These are phyloP conservation scores for Tinospora cordifolia DNA, from an alignment of 164 flowering plant species.

Conservation along the genomic window DNA sequence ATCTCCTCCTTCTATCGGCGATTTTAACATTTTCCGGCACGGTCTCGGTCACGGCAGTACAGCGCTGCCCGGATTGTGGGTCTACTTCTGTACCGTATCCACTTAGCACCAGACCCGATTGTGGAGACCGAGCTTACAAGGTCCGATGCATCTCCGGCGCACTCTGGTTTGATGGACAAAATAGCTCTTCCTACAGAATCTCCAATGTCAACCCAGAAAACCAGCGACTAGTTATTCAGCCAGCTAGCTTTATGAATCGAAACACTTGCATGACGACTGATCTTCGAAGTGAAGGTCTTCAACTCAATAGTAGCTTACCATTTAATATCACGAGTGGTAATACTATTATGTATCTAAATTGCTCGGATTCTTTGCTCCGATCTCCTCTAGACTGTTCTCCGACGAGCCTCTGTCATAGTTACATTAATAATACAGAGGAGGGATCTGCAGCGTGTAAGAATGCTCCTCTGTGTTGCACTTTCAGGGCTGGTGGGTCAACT, in stretches of 20 bases:
- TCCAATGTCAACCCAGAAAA: slow-evolving; percentile 25
- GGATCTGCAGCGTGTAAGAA: slow-evolving; percentile 25
- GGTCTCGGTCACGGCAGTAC: slow-evolving; percentile 10
- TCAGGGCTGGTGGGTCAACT: slow-evolving; percentile 42
- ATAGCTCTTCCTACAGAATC: slow-evolving; percentile 35
- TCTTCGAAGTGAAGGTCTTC: slow-evolving; percentile 32
- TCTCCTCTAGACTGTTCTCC: slow-evolving; percentile 45
- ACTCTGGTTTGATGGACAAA: slow-evolving; percentile 26
- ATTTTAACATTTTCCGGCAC: not conserved
- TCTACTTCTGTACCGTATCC: slow-evolving; percentile 43
- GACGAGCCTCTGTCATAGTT: slow-evolving; percentile 38
- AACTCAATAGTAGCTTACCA: slow-evolving; percentile 35
- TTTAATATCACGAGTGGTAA: slow-evolving; percentile 53
- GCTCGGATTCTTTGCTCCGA: slow-evolving; percentile 20
- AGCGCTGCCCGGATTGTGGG: slow-evolving; percentile 40
- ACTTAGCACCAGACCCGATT: slow-evolving; percentile 35
- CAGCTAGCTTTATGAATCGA: slow-evolving; percentile 29
- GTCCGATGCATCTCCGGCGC: slow-evolving; percentile 30
- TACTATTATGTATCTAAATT: slow-evolving; percentile 49
- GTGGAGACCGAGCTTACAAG: slow-evolving; percentile 47
- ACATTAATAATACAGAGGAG: slow-evolving; percentile 24
- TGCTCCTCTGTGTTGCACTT: slow-evolving; percentile 38
- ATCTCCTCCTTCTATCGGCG: not conserved
- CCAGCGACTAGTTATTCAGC: slow-evolving; percentile 36
- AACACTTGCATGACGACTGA: slow-evolving; percentile 45